These are phyloP conservation scores for Penicillium canariense DNA, from an alignment of 495 filamentous ascomycete genomes.

Conservation along the genomic window DNA sequence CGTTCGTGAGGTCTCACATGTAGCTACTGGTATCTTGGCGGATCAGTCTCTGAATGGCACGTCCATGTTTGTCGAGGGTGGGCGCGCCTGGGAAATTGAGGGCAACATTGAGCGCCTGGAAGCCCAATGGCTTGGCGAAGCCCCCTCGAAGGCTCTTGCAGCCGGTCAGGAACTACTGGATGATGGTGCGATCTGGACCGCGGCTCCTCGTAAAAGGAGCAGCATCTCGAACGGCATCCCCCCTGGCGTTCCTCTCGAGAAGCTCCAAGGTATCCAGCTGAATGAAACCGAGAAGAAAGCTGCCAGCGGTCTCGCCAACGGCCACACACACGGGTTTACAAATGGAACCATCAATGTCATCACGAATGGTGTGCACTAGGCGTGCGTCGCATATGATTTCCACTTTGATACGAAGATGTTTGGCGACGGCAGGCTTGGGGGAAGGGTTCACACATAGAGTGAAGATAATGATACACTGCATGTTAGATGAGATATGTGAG, in stretches of 20 bases:
- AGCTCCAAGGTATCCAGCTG: constrained; percentile 14
- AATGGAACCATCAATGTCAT: constrained; percentile 10
- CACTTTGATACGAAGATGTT: constrained; percentile 4
- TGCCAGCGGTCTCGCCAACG: not conserved
- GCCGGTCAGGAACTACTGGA: constrained; percentile 40
- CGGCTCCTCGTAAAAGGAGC: constrained; percentile 18
- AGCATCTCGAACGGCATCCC: constrained; percentile 24
- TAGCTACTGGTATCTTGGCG: constrained; percentile 40
- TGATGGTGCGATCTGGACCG: constrained; percentile 28
- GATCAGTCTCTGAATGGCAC: constrained; percentile 41
- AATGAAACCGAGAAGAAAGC: constrained; percentile 7
- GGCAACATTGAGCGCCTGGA: constrained; percentile 41
- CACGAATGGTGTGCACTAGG: constrained; percentile 6
- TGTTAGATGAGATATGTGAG: not conserved
- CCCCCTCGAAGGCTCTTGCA: constrained; percentile 33
- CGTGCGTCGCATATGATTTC: not conserved
- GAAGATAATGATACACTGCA: not conserved
- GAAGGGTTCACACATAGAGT: not conserved
- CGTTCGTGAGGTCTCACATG: constrained; percentile 40
- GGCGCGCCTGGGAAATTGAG: constrained; percentile 50
- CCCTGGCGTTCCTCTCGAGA: constrained; percentile 21
- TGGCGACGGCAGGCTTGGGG: not conserved
- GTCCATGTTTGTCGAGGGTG: constrained; percentile 48
- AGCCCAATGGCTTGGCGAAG: constrained; percentile 45
- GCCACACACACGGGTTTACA: not conserved